Evolutionary conservation across 2,329 filamentous ascomycete genomes (phyloP), one percentile per base, ranked within the genome.

Genomic region (Penicillium sp.): DNA sequence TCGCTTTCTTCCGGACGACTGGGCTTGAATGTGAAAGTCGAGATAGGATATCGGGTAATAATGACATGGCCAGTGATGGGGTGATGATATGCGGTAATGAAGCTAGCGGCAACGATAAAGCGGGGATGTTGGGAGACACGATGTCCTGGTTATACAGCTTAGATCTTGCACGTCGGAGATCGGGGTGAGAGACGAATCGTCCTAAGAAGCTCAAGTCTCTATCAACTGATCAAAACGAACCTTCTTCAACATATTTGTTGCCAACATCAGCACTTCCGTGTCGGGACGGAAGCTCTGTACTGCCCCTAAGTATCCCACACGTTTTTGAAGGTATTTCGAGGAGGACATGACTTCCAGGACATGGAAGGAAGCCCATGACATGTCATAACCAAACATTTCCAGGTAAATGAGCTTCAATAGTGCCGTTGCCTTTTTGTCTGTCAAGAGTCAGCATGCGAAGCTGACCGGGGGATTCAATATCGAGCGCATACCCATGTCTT

Each of bases 301-400:
- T 8, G 95, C 95, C 14, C 91, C 94, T 22, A 99, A 83, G 76
- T 99, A 99, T 60, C 94, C 95, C 48, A 97, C 92, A 66, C 94
- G 86, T 80, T 99, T 99, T 78, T 97, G 94, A 68, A 93, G 85
- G 76, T 96, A 96, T 76, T 97, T 98, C 52, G 90, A 84, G 42
- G 92, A 96, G 40, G 93, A 96, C 95, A 99, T 99, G 79, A 99
- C 95, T 80, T 99, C 95, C 52, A 99, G 88, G 55, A 98, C 94
- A 76, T 99, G 92, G 80, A 99, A 99, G 13, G 93, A 93, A 4
- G 95, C 95, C 95, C 95, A 99, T 3, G 94, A 97, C 95, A 99
- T 99, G 79, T 98, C 95, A 76, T 98, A 91, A 14, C 95, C 95
- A 69, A 98, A 93, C 95, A 99, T 99, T 77, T 99, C 95, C 67